A percentile compares a stretch with the other conserved stretches of the same genome.
These are phyloP conservation scores for Pichia inconspicua DNA, from an alignment of 1,139 yeast species.

Conservation along the genomic window DNA sequence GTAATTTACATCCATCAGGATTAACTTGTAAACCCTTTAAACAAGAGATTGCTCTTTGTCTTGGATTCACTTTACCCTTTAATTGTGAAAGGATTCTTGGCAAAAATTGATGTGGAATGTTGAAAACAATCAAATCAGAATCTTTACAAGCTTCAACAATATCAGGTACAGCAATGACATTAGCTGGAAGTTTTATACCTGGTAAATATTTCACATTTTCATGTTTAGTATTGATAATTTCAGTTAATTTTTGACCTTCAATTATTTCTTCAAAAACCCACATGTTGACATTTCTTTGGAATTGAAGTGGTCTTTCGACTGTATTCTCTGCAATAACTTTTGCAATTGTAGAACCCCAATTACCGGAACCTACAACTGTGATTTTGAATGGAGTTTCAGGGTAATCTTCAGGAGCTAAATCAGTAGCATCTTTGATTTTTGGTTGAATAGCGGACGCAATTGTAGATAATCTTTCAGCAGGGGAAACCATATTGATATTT, in stretches of 20 bases:
- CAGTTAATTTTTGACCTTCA: slow-evolving; percentile 68
- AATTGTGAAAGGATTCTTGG: slow-evolving; percentile 65
- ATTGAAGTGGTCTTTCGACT: slow-evolving; percentile 56
- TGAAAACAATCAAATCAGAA: slow-evolving; percentile 80
- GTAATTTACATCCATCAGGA: slow-evolving; percentile 69
- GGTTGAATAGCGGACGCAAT: slow-evolving; percentile 16
- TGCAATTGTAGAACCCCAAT: slow-evolving; percentile 95
- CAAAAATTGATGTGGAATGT: slow-evolving; percentile 91
- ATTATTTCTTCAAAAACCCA: slow-evolving; percentile 87
- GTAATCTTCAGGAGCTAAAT: slow-evolving; percentile 19
- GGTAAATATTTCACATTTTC: slow-evolving; percentile 89
- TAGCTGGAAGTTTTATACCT: slow-evolving; percentile 67
- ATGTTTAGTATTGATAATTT: slow-evolving; percentile 76
- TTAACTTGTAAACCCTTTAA: slow-evolving; percentile 85
- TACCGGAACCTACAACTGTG: slow-evolving; percentile 70
- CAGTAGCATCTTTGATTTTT: slow-evolving; percentile 11
- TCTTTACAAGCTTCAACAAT: slow-evolving; percentile 61
- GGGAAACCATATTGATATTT: slow-evolving; percentile 14
- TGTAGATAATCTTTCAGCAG: slow-evolving; percentile 24
- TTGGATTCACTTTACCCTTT: slow-evolving; percentile 61
- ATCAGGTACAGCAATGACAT: slow-evolving; percentile 80
- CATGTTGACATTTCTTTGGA: slow-evolving; percentile 69
- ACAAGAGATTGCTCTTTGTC: slow-evolving; percentile 82
- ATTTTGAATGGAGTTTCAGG: slow-evolving; percentile 32
- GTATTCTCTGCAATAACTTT: slow-evolving; percentile 87